These are phyloP conservation scores for Apiotrichum gamsii DNA, from an alignment of 1,284 basidiomycete genomes.

Conservation along the genomic window DNA sequence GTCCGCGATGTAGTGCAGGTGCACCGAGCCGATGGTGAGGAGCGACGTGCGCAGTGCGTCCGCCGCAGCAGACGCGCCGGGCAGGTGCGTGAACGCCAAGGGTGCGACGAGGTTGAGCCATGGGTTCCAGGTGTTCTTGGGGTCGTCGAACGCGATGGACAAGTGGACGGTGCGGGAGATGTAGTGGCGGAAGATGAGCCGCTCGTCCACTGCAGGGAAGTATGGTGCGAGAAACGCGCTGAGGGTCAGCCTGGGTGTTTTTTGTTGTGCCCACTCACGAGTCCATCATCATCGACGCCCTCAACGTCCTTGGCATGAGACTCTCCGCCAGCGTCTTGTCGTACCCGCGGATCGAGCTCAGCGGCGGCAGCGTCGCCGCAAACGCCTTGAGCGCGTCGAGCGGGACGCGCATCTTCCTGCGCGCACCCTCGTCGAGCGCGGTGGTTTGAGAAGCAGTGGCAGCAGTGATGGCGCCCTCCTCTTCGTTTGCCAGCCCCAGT, in stretches of 20 bases:
- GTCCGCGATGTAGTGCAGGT: constrained; percentile 34
- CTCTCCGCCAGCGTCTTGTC: constrained; percentile 13
- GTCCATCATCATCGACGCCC: constrained; percentile 31
- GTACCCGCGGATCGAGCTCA: constrained; percentile 14
- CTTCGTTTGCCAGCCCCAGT: constrained; percentile 1
- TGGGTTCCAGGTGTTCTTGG: constrained; percentile 37
- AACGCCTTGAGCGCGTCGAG: constrained; percentile 5
- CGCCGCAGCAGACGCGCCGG: constrained; percentile 30
- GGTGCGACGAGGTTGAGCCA: constrained; percentile 41
- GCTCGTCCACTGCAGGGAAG: constrained; percentile 23
- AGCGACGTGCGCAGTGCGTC: constrained; percentile 41
- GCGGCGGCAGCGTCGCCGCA: constrained; percentile 8
- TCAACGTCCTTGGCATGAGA: constrained; percentile 17
- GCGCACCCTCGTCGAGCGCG: constrained; percentile 2
- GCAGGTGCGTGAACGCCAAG: constrained; percentile 36
- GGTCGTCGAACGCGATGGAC: constrained; percentile 39
- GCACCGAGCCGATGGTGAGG: constrained; percentile 39
- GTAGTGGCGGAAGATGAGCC: constrained; percentile 38
- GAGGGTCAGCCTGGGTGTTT: too few relatives aligned
- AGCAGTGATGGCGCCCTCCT: not conserved
- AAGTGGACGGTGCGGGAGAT: constrained; percentile 38
- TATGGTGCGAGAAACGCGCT: constrained; percentile 34
- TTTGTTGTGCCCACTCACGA: constrained; percentile 22
- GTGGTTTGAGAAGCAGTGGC: not conserved
- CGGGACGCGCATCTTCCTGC: constrained; percentile 7